Evolutionary conservation across 2,329 filamentous ascomycete species (phyloP).

Genomic region (Bipolaris gigantea): DNA sequence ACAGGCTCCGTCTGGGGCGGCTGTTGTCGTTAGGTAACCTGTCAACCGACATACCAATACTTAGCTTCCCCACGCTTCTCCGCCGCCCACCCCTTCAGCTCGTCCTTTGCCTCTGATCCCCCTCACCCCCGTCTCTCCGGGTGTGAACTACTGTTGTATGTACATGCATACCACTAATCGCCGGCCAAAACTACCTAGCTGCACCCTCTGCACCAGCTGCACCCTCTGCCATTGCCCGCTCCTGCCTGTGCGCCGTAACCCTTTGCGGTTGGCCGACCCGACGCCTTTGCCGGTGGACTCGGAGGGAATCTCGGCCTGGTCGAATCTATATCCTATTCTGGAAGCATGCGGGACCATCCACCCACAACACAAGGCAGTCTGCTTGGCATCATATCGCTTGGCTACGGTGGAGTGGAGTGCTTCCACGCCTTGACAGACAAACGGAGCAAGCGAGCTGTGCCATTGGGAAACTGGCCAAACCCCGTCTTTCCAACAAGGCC

Average conservation of each 20-base stretch:
- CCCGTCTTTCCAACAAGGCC: background rate
- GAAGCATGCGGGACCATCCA: background rate
- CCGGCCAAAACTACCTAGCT: background rate
- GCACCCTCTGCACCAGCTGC: no score
- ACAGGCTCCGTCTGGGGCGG: conserved; percentile 6
- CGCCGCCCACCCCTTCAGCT: conserved; percentile 50
- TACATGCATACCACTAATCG: no score
- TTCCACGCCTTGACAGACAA: background rate
- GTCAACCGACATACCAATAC: no score
- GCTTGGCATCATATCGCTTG: background rate
- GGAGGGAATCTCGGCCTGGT: background rate
- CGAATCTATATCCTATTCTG: background rate
- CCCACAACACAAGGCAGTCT: background rate
- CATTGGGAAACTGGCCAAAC: background rate
- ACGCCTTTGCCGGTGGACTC: background rate
- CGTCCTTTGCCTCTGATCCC: conserved; percentile 51
- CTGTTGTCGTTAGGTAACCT: conserved; percentile 7
- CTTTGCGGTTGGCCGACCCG: background rate
- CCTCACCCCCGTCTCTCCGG: conserved; percentile 38
- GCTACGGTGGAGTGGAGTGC: background rate
- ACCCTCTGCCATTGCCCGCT: background rate
- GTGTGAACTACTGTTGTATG: no score
- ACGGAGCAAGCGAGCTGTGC: background rate
- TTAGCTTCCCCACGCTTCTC: conserved; percentile 56
- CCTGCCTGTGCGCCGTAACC: no score